These are phyloP conservation scores for Penstemon barbatus DNA, from an alignment of 257 asterid genomes.

Conservation along the genomic window DNA sequence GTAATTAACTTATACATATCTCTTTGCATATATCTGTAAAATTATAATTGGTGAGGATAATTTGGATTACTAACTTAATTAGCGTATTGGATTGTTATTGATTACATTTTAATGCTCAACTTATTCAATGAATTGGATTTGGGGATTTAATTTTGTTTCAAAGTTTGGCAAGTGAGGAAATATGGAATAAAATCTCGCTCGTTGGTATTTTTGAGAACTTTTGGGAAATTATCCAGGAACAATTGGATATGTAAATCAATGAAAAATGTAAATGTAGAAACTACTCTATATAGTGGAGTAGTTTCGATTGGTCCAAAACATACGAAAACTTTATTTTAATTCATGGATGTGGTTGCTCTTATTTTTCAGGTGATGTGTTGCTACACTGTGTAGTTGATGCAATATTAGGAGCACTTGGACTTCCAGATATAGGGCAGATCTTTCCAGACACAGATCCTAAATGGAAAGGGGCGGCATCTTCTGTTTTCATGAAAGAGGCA, in stretches of 20 bases:
- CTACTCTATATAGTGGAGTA: too few relatives aligned
- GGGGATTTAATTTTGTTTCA: too few relatives aligned
- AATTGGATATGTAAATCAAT: too few relatives aligned
- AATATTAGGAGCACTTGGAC: constrained; percentile 90
- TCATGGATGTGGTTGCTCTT: neutral
- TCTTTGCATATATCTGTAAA: neutral
- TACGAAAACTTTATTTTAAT: too few relatives aligned
- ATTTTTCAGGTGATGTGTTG: constrained; percentile 77
- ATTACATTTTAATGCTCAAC: constrained; percentile 5
- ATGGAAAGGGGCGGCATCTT: constrained; percentile 95
- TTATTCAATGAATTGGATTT: neutral
- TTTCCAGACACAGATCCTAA: constrained; percentile 96
- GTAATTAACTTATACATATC: constrained; percentile 32
- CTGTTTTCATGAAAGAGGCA: constrained; percentile 81
- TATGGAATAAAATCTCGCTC: too few relatives aligned
- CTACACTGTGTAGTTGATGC: constrained; percentile 98
- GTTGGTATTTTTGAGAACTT: too few relatives aligned
- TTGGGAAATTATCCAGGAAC: too few relatives aligned
- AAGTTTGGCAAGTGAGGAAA: too few relatives aligned
- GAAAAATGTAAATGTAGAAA: too few relatives aligned
- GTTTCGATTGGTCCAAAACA: too few relatives aligned
- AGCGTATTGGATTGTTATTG: neutral
- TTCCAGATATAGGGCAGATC: constrained; percentile 92
- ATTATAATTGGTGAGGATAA: neutral
- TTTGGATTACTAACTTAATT: neutral